Base-by-base conservation (phyloP, 495 filamentous ascomycete genomes). In the Penicillium crystallinum region DNA sequence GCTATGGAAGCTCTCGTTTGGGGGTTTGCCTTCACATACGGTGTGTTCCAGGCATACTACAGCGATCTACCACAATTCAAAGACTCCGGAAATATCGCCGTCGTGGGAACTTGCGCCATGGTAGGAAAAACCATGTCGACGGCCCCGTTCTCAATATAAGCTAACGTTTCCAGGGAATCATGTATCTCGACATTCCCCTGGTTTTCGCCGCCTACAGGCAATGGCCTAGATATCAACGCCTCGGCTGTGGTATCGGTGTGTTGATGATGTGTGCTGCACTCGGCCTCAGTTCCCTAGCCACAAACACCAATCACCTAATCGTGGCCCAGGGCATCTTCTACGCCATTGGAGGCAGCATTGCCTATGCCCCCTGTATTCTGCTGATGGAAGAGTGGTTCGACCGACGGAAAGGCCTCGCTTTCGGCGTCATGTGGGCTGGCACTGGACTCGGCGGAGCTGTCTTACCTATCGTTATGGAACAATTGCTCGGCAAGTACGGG, bases 1-100 rank as follows among this genome's bases (percentile, higher is more conserved):
- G 62, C 76, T 43, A 69, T 86, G 35, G 82, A 88, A 52, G 76
- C 69, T n/a, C 63, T 86, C 7, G 68, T 83, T 3, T 86, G 81
- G 81, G 56, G 56, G 0, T 76, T 72, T 44, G 65, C 73, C 10
- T 66, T 75, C 45, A 59, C 74, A 9, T 76, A 72, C 53, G 72
- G 71, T 48, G 65, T 77, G 14, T 70, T 72, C 42, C 67, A 72
- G 34, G 66, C 63, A 19, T 65, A 70, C 54, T 72, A 71, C 41
- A 35, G 49, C 0, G 40, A 45, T 14, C 47, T 56, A 3, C 34
- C 53, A 18, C 0, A 33, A 29, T 83, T 66, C 55, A 59, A 67
- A 1, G 47, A 55, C 2, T 46, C 49, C 6, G 42, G 52, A 0
- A 60, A 51, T 35, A 59, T 60, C 5, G 53, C 56, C 0, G 41